Evolutionary conservation across 139 green algal genomes (phyloP).

Genomic region (Bryopsis sp.): DNA sequence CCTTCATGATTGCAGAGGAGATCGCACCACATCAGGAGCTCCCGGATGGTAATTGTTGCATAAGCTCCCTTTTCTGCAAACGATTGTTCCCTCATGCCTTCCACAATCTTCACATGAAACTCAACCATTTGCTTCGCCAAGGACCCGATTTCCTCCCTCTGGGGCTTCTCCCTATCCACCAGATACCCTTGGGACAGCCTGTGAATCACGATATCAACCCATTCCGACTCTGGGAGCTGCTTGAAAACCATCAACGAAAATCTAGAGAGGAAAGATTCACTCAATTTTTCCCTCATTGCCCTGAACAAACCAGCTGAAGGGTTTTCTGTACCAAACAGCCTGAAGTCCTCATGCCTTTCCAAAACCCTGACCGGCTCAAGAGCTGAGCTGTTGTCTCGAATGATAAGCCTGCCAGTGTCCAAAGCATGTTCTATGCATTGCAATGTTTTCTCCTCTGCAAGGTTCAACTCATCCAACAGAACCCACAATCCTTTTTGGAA

Average conservation of each 20-base stretch:
- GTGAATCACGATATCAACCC: constrained; percentile 21
- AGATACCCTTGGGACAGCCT: background rate
- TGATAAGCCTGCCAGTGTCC: background rate
- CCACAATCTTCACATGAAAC: background rate
- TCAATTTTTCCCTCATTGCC: constrained; percentile 25
- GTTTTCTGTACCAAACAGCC: constrained; percentile 89
- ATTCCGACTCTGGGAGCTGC: constrained; percentile 25
- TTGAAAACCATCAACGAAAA: constrained; percentile 25
- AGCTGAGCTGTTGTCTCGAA: constrained; percentile 3
- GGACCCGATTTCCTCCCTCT: background rate
- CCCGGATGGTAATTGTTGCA: constrained; percentile 24
- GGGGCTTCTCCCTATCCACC: background rate
- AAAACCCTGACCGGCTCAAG: constrained; percentile 25
- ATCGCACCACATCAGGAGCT: constrained; percentile 26
- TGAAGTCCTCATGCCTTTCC: constrained; percentile 62
- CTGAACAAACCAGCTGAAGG: constrained; percentile 35
- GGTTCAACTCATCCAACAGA: constrained; percentile 88
- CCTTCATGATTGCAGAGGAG: background rate
- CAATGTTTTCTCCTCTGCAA: constrained; percentile 42
- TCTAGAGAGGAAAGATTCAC: constrained; percentile 19
- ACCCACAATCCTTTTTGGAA: constrained; percentile 65
- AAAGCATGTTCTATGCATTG: constrained; percentile 8
- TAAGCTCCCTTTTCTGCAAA: constrained; percentile 17
- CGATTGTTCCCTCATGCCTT: background rate
- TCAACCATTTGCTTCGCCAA: background rate